phyloP scores from a whole-genome alignment of 2,329 filamentous ascomycete genomes.

The Geoglossum cookeanum region DNA sequence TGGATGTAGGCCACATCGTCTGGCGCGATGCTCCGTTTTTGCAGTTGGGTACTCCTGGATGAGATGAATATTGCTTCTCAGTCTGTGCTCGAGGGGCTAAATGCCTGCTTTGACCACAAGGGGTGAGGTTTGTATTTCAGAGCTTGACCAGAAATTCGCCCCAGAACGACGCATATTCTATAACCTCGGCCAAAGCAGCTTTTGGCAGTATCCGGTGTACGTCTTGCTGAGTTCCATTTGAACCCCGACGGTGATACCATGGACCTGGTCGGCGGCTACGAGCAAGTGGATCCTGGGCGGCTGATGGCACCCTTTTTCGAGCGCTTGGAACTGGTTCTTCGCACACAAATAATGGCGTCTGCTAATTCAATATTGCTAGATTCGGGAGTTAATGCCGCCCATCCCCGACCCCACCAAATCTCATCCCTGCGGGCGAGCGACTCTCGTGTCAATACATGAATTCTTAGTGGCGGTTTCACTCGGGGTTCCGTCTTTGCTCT shows the following conservation, averaged over 20 bases:
- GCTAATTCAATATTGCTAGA: background rate
- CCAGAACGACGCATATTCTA: slow-evolving; percentile 18
- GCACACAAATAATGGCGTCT: background rate
- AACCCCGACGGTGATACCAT: slow-evolving; percentile 94
- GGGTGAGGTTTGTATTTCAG: slow-evolving; percentile 86
- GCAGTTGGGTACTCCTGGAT: slow-evolving; percentile 90
- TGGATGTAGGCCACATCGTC: slow-evolving; percentile 71
- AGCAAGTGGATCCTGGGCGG: slow-evolving; percentile 72
- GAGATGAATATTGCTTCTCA: slow-evolving; percentile 99
- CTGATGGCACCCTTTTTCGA: slow-evolving; percentile 42
- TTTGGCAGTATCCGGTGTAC: slow-evolving; percentile 57
- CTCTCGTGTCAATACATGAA: background rate
- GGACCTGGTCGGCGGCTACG: slow-evolving; percentile 91
- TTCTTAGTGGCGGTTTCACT: background rate
- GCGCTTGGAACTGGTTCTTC: background rate
- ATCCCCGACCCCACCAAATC: background rate
- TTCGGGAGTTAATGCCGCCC: background rate
- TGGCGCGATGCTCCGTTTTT: slow-evolving; percentile 97
- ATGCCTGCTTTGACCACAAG: slow-evolving; percentile 92
- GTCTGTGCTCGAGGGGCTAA: slow-evolving; percentile 86
- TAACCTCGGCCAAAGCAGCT: slow-evolving; percentile 41
- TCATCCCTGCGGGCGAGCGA: background rate
- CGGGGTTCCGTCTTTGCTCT: background rate
- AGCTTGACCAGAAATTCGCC: slow-evolving; percentile 75
- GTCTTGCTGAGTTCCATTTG: slow-evolving; percentile 65